Base-by-base conservation (phyloP, 1,284 basidiomycete species). In the Wallemia ichthyophaga region DNA sequence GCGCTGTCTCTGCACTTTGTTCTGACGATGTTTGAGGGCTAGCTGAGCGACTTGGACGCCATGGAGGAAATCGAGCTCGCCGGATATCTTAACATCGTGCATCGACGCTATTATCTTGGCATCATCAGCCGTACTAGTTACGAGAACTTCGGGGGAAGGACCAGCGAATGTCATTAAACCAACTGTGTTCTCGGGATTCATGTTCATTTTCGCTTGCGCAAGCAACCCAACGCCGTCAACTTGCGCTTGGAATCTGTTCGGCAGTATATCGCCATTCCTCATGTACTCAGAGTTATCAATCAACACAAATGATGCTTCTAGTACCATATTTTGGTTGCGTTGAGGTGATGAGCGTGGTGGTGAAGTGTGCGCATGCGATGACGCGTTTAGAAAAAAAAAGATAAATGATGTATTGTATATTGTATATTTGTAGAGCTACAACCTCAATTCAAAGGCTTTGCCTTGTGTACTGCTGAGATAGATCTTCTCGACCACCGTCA, bases 121-220 rank as follows among this genome's bases (percentile, higher is more conserved):
- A 27, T 92, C 74, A 68, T 98, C 89, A 69, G 88, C 86, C 2
- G 91, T 88, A 64, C 94, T 83, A 27, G 92, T 96, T 61, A 89
- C 87, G 58, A 96, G 81, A 0, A 98, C 87, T 70, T 92, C 84
- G 57, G 92, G 89, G 87, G 82, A 81, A 72, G 88, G 88, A 59
- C 85, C 83, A 25, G 88, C 92, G 85, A 94, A 92, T 37, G 88
- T 91, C 89, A 99, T 94, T 60, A 96, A 72, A 3, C 92, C 92
- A 59, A 95, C 89, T 17, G 87, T 88, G 71, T 85, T 95, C 73
- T 99, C 94, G 25, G 92, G 88, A 72, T 99, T 94, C 37, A 85
- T 82, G 69, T 87, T 82, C 63, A 84, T 84, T 77, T 98, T 98
- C 61, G 85, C 82, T 67, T 83, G 81, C 71, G 95, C 94, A 66